A percentile compares a stretch with the other conserved stretches of the same genome.
Evolutionary conservation across 2,329 filamentous ascomycete genomes (phyloP).

Genomic region (Apiospora malaysiana): DNA sequence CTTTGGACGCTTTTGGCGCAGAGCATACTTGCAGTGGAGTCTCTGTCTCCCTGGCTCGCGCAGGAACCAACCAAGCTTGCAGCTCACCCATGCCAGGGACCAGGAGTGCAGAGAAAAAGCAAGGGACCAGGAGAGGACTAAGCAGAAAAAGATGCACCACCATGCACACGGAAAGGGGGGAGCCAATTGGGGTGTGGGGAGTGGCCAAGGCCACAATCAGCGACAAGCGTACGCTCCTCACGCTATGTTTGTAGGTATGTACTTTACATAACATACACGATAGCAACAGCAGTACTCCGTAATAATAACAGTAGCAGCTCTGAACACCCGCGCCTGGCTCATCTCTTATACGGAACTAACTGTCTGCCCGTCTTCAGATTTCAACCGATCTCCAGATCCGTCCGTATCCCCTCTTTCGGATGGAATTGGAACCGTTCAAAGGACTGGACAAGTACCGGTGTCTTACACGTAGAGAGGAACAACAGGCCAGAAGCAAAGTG

Average conservation of each 20-base stretch:
- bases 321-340: background rate
- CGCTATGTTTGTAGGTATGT: background rate
- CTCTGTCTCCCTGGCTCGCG: background rate
- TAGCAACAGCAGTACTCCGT: no score
- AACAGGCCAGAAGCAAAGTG: background rate
- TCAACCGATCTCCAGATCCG: background rate
- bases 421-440: background rate
- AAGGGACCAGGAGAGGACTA: background rate
- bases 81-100: constrained; percentile 10
- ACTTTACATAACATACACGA: no score
- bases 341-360: background rate
- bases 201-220: background rate
- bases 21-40: constrained; percentile 1
- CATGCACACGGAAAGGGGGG: background rate
- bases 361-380: background rate
- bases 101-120: constrained; percentile 13
- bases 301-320: background rate
- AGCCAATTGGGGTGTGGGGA: background rate
- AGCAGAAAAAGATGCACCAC: background rate
- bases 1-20: constrained; percentile 12
- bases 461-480: background rate
- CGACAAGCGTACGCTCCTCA: background rate
- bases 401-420: background rate
- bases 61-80: constrained; percentile 13
- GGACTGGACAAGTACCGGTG: background rate